Evolutionary conservation across 2,329 filamentous ascomycete genomes (phyloP), one percentile per base, ranked within the genome.

Genomic region (Colletotrichum sp.): DNA sequence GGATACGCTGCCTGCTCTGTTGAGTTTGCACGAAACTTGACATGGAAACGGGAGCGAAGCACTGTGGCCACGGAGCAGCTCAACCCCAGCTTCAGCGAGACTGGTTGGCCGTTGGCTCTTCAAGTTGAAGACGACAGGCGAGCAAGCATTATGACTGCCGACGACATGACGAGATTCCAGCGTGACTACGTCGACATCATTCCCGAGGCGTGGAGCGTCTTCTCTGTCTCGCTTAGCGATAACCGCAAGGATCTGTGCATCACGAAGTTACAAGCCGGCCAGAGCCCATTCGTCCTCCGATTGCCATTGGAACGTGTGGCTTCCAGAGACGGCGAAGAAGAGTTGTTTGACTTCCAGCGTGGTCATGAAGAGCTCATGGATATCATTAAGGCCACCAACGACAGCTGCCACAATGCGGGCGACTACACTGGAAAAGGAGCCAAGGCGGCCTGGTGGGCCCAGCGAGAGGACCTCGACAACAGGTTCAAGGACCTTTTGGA

Each of bases 371-470:
- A 98, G 83, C 91, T 99, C 78, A 87, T 93, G 24, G 94, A 98
- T 28, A 96, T 99, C 24, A 95, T 99, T 79, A 87, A 91, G 76
- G 88, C 92, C 8, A 95, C 96, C 60, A 98, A 99, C 82, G 91
- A 93, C 77, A 98, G 93, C 77, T 96, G 96, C 72, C 96, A 98
- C 82, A 88, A 88, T 73, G 88, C 89, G 5, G 63, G 91, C 3
- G 93, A 96, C 78, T 93, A 96, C 83, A 93, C 90, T 10, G 90
- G 91, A 63, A 95, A 94, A 82, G 93, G 93, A 44, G 93, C 94
- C 32, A 96, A 95, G 83, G 91, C 91, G 52, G 93, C 93, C 63
- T 99, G 97, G 97, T 99, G 97, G 96, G 91, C 91, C 6, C 94
- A 96, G 81, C 92, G 98, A 16, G 94, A 97, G 83, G 90, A 90